Conservation (phyloP, 352 stramenopile genomes). For the Globisporangium nagaii region DNA sequence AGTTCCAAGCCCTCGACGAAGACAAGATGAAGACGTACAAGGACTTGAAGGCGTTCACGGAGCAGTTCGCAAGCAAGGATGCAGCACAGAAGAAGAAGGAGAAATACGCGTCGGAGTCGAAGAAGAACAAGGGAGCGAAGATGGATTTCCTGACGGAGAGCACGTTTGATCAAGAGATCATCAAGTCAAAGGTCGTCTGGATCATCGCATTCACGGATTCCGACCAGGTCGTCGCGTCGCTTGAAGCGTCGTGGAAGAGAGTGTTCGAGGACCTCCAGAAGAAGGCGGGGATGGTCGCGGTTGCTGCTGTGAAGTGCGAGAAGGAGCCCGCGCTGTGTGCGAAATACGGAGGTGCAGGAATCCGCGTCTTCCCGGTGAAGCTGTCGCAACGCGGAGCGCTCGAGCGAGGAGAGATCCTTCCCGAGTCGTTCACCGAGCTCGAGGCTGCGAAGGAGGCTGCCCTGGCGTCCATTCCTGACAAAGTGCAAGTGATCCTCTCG, state of each 20-base stretch:
- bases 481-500: conserved; percentile 36
- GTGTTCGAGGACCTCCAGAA: conserved; percentile 40
- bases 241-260: conserved; percentile 42
- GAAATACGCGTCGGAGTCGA: conserved; percentile 6
- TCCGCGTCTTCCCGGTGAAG: conserved; percentile 48
- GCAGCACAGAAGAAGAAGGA: conserved; percentile 8
- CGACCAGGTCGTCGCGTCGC: conserved; percentile 23
- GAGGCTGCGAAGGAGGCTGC: conserved; percentile 39
- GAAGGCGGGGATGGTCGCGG: conserved; percentile 52
- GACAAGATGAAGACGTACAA: conserved; percentile 51
- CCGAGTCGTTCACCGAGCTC: conserved; percentile 35
- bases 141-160: conserved; percentile 34
- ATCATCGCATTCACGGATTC: conserved; percentile 55
- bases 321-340: conserved; percentile 43
- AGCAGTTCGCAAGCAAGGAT: conserved; percentile 29
- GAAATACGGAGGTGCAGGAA: conserved; percentile 35
- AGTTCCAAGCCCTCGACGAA: conserved; percentile 21
- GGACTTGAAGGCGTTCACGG: conserved; percentile 48
- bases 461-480: conserved; percentile 44
- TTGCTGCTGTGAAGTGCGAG: conserved; percentile 49
- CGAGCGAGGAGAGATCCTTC: conserved; percentile 30
- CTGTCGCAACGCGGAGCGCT: conserved; percentile 20
- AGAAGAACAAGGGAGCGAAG: neutral
- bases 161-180: conserved; percentile 49
- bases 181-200: conserved; percentile 50